phyloP scores from a whole-genome alignment of 257 asterid genomes.

The Nyctanthes arbortristis region DNA sequence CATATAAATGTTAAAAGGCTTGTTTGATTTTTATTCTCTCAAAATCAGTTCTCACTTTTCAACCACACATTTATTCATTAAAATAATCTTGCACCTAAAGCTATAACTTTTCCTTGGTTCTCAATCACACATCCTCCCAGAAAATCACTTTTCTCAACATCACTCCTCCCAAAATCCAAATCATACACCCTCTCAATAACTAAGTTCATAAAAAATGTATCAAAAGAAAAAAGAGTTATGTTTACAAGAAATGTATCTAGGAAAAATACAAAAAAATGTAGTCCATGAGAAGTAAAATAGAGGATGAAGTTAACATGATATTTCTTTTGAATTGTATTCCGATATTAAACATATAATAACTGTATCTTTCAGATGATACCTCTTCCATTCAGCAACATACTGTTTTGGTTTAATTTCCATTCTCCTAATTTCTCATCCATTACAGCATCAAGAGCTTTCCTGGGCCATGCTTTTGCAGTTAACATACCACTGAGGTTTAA shows the following conservation, averaged over 20 bases:
- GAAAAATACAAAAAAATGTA: too few species aligned
- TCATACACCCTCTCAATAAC: slow-evolving; percentile 4
- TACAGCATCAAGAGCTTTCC: slow-evolving; percentile 83
- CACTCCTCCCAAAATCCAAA: too few species aligned
- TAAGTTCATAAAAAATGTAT: slow-evolving; percentile 8
- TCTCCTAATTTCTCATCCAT: slow-evolving; percentile 52
- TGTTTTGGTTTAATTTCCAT: slow-evolving; percentile 83
- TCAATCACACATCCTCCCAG: too few species aligned
- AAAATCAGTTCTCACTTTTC: too few species aligned
- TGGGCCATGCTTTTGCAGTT: slow-evolving; percentile 80
- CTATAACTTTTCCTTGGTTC: too few species aligned
- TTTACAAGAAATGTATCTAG: too few species aligned
- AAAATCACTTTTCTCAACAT: too few species aligned
- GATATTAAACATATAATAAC: background rate
- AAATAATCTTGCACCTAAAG: too few species aligned
- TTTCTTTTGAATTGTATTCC: slow-evolving; percentile 6
- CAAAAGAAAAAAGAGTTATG: background rate
- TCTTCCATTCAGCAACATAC: slow-evolving; percentile 85
- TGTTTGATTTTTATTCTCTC: too few species aligned
- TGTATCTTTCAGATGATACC: slow-evolving; percentile 42
- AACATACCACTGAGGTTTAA: slow-evolving; percentile 98
- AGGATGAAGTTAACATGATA: background rate
- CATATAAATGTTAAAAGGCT: too few species aligned
- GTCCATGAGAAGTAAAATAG: background rate
- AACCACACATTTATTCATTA: too few species aligned